Percentiles rank a stretch among this genome's conserved stretches.
Conservation (phyloP, 2,329 filamentous ascomycete species). For the Trichophyton simii region DNA sequence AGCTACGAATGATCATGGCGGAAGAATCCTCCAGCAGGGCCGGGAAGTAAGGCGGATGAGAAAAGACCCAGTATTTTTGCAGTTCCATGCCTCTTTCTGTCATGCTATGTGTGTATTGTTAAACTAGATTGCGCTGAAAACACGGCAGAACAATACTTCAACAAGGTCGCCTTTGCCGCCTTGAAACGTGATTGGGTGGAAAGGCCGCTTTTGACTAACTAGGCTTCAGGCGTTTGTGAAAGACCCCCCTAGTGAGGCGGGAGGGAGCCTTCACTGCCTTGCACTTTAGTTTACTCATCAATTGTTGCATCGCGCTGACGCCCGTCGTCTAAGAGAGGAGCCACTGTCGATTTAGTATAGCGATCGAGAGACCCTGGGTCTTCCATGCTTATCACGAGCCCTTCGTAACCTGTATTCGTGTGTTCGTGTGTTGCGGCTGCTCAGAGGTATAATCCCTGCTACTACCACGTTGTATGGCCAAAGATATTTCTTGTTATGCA, state of each 20-base stretch:
- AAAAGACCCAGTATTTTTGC: neutral
- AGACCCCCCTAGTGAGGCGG: neutral
- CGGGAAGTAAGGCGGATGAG: neutral
- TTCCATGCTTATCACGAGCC: neutral
- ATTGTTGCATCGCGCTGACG: neutral
- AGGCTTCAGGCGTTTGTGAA: neutral
- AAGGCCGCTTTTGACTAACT: neutral
- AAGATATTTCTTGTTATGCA: too few relatives aligned
- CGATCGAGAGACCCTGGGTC: neutral
- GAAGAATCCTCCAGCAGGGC: neutral
- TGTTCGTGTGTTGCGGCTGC: too few relatives aligned
- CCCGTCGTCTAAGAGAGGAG: neutral
- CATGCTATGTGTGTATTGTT: neutral
- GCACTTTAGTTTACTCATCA: neutral
- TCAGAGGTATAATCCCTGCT: too few relatives aligned
- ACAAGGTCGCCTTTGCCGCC: neutral
- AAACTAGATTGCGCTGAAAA: neutral
- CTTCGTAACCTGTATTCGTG: too few relatives aligned
- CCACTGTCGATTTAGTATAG: neutral
- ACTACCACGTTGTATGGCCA: too few relatives aligned
- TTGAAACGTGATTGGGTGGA: neutral
- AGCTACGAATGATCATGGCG: neutral
- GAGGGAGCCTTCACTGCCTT: neutral
- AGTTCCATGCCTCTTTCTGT: neutral
- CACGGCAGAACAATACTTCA: neutral